A percentile compares a stretch with the other conserved stretches of the same genome.
Evolutionary conservation across 2,329 filamentous ascomycete genomes (phyloP).

Genomic region (Cladosporium austrohemisphaericum): DNA sequence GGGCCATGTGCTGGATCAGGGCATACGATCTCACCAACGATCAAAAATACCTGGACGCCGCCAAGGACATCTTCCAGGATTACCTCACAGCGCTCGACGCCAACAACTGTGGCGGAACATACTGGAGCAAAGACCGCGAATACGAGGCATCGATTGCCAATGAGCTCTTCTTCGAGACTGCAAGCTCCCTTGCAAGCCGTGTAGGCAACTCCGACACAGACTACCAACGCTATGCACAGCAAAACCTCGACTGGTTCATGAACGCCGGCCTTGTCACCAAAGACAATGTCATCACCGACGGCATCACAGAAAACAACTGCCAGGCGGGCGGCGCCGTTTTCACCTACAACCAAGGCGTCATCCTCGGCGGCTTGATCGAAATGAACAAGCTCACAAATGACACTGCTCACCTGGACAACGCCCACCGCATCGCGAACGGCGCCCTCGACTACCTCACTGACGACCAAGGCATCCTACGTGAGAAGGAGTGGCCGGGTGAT

Average conservation of each 20-base stretch:
- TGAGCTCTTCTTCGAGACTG: slow-evolving; percentile 51
- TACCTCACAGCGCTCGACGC: slow-evolving; percentile 41
- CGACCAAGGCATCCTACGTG: slow-evolving; percentile 37
- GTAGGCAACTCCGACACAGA: slow-evolving; percentile 33
- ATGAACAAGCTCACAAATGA: slow-evolving; percentile 41
- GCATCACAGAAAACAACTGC: slow-evolving; percentile 42
- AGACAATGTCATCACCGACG: slow-evolving; percentile 43
- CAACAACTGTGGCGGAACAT: slow-evolving; percentile 41
- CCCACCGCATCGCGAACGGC: slow-evolving; percentile 36
- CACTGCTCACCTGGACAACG: slow-evolving; percentile 31
- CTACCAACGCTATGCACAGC: slow-evolving; percentile 46
- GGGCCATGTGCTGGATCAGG: slow-evolving; percentile 51
- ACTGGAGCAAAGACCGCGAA: slow-evolving; percentile 41
- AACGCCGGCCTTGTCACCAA: slow-evolving; percentile 46
- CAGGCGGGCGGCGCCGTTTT: slow-evolving; percentile 43
- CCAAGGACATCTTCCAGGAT: slow-evolving; percentile 45
- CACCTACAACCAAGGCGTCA: slow-evolving; percentile 60
- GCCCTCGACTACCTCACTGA: slow-evolving; percentile 37
- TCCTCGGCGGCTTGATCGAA: slow-evolving; percentile 57
- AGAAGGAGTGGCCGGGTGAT: slow-evolving; percentile 23
- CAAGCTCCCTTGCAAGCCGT: slow-evolving; percentile 53
- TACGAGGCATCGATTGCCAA: slow-evolving; percentile 53
- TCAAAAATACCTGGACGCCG: slow-evolving; percentile 42
- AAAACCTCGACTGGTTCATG: slow-evolving; percentile 50
- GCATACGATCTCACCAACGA: slow-evolving; percentile 50